These are phyloP conservation scores for Cystobasidiaceae sp. DNA, from an alignment of 1,284 basidiomycete species.

Conservation along the genomic window DNA sequence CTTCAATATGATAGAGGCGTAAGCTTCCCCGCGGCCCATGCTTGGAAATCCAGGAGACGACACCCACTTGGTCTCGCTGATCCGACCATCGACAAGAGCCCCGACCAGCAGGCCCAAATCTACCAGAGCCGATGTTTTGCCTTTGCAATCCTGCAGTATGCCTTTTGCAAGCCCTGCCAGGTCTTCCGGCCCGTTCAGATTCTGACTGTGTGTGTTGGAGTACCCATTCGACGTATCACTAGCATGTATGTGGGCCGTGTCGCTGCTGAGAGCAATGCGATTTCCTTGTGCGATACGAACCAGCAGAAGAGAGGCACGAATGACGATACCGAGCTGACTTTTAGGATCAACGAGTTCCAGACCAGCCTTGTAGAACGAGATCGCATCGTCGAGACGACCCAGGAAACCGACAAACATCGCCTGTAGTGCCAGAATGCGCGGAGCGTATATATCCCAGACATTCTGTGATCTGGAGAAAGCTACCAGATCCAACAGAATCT, in stretches of 20 bases:
- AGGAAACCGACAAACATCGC: constrained; percentile 4
- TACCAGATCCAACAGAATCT: constrained; percentile 14
- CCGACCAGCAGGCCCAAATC: constrained; percentile 18
- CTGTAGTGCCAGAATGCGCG: neutral
- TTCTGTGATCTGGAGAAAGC: neutral
- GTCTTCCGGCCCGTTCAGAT: too few species aligned
- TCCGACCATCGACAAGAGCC: constrained; percentile 15
- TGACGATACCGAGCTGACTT: constrained; percentile 9
- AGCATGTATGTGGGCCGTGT: constrained; percentile 13
- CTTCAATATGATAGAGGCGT: neutral
- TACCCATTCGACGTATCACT: too few species aligned
- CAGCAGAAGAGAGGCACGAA: constrained; percentile 10
- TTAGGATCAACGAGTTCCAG: neutral
- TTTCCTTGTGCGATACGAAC: constrained; percentile 5
- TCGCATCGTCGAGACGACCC: neutral
- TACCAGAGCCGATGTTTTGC: neutral
- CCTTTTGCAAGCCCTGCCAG: constrained; percentile 12
- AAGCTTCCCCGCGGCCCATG: neutral
- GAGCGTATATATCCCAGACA: constrained; percentile 10
- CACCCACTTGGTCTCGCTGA: constrained; percentile 31
- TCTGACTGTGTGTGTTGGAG: neutral
- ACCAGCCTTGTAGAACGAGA: neutral
- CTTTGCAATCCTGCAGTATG: constrained; percentile 11
- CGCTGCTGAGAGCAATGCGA: neutral
- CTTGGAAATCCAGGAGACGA: too few species aligned